Percentiles rank a stretch among this genome's conserved stretches.
Conservation (phyloP, 2,329 filamentous ascomycete genomes). For the Bimuria novae-zelandiae region DNA sequence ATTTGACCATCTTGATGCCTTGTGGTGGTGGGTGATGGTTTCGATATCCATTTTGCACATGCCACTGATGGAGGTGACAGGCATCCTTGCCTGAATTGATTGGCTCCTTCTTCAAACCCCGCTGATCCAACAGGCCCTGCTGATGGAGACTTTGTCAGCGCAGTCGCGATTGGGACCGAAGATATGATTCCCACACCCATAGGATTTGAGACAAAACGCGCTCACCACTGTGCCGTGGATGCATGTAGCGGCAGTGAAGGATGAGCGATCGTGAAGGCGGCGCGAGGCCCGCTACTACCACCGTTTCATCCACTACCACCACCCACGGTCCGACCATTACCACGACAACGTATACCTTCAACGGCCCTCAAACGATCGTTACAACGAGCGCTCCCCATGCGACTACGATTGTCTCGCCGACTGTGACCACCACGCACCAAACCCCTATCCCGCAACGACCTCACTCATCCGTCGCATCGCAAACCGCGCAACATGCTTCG, state of each 20-base stretch:
- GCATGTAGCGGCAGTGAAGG: neutral
- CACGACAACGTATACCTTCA: conserved; percentile 31
- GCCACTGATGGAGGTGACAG: neutral
- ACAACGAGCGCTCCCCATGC: conserved; percentile 29
- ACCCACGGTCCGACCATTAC: conserved; percentile 32
- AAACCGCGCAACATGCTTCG: conserved; percentile 27
- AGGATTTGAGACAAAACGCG: neutral
- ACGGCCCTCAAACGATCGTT: conserved; percentile 25
- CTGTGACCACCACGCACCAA: conserved; percentile 34
- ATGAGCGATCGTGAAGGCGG: conserved; percentile 5
- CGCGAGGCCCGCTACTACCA: conserved; percentile 15
- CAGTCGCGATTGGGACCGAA: neutral
- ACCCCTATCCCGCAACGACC: conserved; percentile 18
- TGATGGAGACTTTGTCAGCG: conserved; percentile 1
- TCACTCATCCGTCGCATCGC: conserved; percentile 17
- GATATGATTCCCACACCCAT: neutral
- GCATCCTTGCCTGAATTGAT: neutral
- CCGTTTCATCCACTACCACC: conserved; percentile 32
- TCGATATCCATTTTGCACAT: neutral
- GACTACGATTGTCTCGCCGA: conserved; percentile 33
- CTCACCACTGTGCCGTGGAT: neutral
- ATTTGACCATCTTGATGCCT: too few species aligned
- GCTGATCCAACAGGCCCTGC: conserved; percentile 1
- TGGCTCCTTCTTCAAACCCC: conserved; percentile 1
- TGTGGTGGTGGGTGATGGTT: too few species aligned